These are phyloP conservation scores for Tetragonia tetragonoides DNA, from an alignment of 148 eudicot species.

Conservation along the genomic window DNA sequence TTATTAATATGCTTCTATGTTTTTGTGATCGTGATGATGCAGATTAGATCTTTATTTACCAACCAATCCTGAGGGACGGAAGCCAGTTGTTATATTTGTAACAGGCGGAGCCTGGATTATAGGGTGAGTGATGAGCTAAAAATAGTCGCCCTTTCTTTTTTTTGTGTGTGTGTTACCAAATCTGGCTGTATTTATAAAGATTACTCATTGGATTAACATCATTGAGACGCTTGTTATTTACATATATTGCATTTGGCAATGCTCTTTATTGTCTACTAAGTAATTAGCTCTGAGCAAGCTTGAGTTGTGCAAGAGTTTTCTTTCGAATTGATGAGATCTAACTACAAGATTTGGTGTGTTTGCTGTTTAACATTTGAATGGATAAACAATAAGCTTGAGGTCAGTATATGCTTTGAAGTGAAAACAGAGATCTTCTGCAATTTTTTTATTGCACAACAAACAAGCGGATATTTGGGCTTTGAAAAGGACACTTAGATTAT, in stretches of 20 bases:
- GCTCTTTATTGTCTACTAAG: neutral
- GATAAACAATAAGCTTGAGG: neutral
- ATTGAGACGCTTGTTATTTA: neutral
- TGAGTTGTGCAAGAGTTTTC: neutral
- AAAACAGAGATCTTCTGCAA: neutral
- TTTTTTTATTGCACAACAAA: neutral
- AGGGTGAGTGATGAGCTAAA: slow-evolving; percentile 58
- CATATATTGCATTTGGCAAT: neutral
- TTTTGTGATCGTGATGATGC: slow-evolving; percentile 29
- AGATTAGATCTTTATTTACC: slow-evolving; percentile 96
- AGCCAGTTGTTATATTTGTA: slow-evolving; percentile 85
- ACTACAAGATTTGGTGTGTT: neutral
- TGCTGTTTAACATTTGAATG: neutral
- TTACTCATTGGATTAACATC: neutral
- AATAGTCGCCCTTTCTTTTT: neutral
- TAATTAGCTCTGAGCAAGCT: neutral
- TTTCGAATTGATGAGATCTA: neutral
- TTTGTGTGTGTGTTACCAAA: neutral
- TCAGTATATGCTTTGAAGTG: neutral
- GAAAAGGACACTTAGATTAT: neutral
- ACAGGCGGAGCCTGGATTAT: slow-evolving; percentile 99
- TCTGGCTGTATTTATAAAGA: neutral
- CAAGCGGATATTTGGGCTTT: neutral
- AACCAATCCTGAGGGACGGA: slow-evolving; percentile 45
- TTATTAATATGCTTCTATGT: neutral